phyloP scores from a whole-genome alignment of 805 yeast genomes.

The Sugiyamaella smithiae region DNA sequence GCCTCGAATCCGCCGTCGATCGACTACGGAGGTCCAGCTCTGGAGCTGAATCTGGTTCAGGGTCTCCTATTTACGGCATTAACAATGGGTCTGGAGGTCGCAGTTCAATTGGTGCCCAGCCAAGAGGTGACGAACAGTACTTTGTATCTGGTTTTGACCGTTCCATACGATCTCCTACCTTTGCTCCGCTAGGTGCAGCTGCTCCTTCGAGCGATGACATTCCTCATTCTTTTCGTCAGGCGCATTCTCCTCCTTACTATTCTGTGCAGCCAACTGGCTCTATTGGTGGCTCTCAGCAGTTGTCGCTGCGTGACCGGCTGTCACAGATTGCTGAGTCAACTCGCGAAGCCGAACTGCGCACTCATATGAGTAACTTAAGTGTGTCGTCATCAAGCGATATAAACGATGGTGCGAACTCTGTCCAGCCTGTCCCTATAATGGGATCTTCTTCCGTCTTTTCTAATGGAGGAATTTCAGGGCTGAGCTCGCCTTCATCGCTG shows the following conservation, averaged over 20 bases:
- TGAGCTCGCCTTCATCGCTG: constrained; percentile 17
- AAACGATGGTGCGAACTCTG: background rate
- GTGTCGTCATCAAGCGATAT: background rate
- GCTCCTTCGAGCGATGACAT: background rate
- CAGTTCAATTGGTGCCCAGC: constrained; percentile 2
- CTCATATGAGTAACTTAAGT: constrained; percentile 15
- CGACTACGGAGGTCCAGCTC: background rate
- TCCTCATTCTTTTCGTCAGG: background rate
- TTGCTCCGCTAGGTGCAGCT: background rate
- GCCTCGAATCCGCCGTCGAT: background rate
- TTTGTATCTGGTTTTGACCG: constrained; percentile 2
- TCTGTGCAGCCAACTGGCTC: background rate
- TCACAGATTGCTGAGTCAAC: constrained; percentile 32
- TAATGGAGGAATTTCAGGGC: constrained; percentile 6
- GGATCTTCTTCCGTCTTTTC: background rate
- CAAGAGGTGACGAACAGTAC: background rate
- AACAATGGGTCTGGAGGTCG: constrained; percentile 5
- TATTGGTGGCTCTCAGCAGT: background rate
- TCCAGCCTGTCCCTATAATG: background rate
- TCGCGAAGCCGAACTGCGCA: constrained; percentile 32
- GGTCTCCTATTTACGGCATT: background rate
- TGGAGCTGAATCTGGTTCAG: background rate
- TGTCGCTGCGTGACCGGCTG: constrained; percentile 35
- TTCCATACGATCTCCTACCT: background rate
- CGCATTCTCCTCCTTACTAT: background rate